Percentiles rank a stretch among this genome's conserved stretches.
phyloP scores from a whole-genome alignment of 306 rosid genomes.

The Castanea mollissima region DNA sequence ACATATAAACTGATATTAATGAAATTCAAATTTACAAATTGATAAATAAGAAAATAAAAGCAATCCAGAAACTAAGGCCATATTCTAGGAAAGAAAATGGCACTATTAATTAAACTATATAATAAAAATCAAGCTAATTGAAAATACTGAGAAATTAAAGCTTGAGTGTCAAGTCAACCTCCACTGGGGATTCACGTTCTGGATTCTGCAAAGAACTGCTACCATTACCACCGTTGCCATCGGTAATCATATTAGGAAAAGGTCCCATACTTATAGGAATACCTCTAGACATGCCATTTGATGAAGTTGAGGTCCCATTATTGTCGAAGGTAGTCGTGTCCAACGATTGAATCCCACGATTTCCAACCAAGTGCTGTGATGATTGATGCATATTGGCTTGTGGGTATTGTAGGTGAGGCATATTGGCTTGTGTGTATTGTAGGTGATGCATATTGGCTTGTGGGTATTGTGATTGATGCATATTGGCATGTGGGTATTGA shows the following conservation, averaged over 20 bases:
- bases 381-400: too few species aligned
- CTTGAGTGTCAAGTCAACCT: slow-evolving; percentile 8
- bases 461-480: too few species aligned
- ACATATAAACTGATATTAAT: neutral
- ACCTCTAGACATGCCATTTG: too few species aligned
- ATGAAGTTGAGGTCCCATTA: neutral
- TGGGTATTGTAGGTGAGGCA: too few species aligned
- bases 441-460: too few species aligned
- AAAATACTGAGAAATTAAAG: neutral
- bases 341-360: neutral
- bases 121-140: neutral
- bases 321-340: neutral
- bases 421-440: too few species aligned
- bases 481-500: too few species aligned
- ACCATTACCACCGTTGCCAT: neutral
- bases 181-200: neutral
- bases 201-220: neutral
- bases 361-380: neutral
- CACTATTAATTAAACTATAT: neutral
- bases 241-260: neutral
- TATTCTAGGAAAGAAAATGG: neutral
- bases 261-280: neutral
- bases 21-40: neutral
- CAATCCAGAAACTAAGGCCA: neutral
- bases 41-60: neutral